These are phyloP conservation scores for Colletotrichum brevisporum DNA, from an alignment of 2,329 filamentous ascomycete species.

Conservation along the genomic window DNA sequence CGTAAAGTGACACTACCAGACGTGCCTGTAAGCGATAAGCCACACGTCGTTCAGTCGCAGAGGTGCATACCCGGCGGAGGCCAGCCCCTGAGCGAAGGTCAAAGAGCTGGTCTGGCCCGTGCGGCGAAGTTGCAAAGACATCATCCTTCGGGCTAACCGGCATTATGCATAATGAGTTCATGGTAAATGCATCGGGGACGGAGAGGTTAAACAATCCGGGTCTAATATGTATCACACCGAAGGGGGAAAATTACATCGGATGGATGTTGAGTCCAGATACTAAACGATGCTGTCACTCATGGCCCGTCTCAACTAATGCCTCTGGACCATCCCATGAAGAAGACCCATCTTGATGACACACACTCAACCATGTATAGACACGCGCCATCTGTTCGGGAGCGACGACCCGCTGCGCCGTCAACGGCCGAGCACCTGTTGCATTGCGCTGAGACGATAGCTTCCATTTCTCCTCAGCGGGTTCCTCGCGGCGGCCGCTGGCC, in stretches of 20 bases:
- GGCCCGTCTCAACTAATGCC: background rate
- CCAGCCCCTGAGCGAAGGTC: constrained; percentile 21
- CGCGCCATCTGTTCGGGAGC: no score
- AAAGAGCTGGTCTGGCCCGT: constrained; percentile 25
- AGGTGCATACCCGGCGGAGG: background rate
- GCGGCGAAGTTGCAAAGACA: constrained; percentile 22
- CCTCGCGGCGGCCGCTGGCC: constrained; percentile 67
- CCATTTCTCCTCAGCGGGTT: constrained; percentile 67
- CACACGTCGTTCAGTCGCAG: background rate
- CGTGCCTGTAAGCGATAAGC: background rate
- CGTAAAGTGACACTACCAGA: background rate
- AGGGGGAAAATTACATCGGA: background rate
- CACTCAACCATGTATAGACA: no score
- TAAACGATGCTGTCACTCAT: background rate
- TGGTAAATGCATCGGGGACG: constrained; percentile 19
- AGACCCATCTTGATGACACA: background rate
- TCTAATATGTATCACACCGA: background rate
- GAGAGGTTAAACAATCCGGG: constrained; percentile 5
- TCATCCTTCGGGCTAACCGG: constrained; percentile 7
- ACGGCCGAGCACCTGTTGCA: constrained; percentile 62
- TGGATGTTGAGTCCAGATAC: background rate
- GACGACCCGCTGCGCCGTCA: constrained; percentile 10
- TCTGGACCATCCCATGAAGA: background rate
- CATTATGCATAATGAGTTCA: constrained; percentile 23
- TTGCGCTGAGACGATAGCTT: constrained; percentile 65